These are phyloP conservation scores for Letharia lupina DNA, from an alignment of 495 filamentous ascomycete genomes.

Conservation along the genomic window DNA sequence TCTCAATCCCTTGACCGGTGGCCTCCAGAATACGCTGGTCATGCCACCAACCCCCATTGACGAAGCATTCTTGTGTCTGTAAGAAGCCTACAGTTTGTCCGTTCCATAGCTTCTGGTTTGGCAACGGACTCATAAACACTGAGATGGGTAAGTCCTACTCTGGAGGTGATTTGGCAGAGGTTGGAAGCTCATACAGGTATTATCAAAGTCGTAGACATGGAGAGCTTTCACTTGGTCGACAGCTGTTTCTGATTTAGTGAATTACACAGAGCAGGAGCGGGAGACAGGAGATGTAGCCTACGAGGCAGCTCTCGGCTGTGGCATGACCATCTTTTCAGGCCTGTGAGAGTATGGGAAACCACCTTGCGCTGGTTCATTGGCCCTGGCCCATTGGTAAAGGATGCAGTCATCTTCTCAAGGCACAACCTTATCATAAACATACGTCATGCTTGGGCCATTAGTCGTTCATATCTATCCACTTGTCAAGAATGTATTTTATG, in stretches of 20 bases:
- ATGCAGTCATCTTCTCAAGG: conserved; percentile 10
- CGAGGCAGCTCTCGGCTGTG: conserved; percentile 61
- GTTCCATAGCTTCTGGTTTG: conserved; percentile 85
- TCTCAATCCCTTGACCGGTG: conserved; percentile 74
- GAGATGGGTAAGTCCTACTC: conserved; percentile 5
- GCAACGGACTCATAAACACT: conserved; percentile 88
- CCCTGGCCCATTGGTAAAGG: conserved; percentile 19
- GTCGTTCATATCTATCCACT: neutral
- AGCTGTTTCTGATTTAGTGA: conserved; percentile 33
- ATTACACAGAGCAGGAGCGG: conserved; percentile 7
- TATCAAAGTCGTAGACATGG: conserved; percentile 98
- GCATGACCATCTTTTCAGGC: conserved; percentile 74
- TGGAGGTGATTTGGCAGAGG: neutral
- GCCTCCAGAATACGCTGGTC: conserved; percentile 76
- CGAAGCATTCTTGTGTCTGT: conserved; percentile 63
- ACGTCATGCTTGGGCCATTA: neutral
- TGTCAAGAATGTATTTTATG: neutral
- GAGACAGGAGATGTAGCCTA: conserved; percentile 26
- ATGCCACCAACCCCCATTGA: conserved; percentile 96
- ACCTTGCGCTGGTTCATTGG: conserved; percentile 18
- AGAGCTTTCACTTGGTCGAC: conserved; percentile 64
- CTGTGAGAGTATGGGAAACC: conserved; percentile 54
- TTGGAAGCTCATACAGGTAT: conserved; percentile 59
- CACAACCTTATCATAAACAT: neutral
- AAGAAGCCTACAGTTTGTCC: conserved; percentile 64